phyloP scores from a whole-genome alignment of 371 early-diverging fungal species.

The Quaeritorhiza haematococci region DNA sequence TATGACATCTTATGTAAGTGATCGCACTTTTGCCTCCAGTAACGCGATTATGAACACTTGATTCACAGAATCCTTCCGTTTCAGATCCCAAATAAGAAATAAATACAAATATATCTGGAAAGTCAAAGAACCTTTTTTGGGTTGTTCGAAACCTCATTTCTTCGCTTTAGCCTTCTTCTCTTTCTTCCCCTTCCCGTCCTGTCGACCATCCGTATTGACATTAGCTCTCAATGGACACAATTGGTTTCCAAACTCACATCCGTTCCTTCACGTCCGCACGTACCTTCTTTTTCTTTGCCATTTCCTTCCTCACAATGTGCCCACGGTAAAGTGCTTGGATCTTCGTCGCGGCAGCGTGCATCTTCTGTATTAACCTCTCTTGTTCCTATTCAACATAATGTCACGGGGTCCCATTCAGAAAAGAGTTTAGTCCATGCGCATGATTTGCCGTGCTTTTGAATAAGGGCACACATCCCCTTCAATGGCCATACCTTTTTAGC shows the following conservation, averaged over 20 bases:
- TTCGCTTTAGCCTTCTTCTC: too few species aligned
- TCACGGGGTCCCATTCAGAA: background rate
- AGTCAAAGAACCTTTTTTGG: too few species aligned
- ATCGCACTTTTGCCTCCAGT: too few species aligned
- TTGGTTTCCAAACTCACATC: too few species aligned
- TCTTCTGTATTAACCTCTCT: constrained; percentile 17
- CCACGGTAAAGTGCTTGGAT: constrained; percentile 47
- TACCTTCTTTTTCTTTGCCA: constrained; percentile 21
- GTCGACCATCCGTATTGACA: too few species aligned
- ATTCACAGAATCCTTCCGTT: too few species aligned
- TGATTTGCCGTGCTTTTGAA: background rate
- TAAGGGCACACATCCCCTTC: background rate
- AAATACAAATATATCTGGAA: too few species aligned
- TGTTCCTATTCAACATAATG: constrained; percentile 15
- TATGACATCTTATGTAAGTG: constrained; percentile 45
- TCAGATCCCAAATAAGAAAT: too few species aligned
- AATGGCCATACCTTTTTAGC: constrained; percentile 22
- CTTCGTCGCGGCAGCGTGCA: constrained; percentile 24
- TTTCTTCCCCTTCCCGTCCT: too few species aligned
- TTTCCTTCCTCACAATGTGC: constrained; percentile 23
- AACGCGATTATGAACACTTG: too few species aligned
- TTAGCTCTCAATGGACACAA: too few species aligned
- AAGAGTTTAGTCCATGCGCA: background rate
- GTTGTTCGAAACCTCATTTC: too few species aligned
- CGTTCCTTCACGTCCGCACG: constrained; percentile 2